Base-by-base conservation (phyloP, 2,329 filamentous ascomycete genomes). In the Cephalotrichum gorgonifer region DNA sequence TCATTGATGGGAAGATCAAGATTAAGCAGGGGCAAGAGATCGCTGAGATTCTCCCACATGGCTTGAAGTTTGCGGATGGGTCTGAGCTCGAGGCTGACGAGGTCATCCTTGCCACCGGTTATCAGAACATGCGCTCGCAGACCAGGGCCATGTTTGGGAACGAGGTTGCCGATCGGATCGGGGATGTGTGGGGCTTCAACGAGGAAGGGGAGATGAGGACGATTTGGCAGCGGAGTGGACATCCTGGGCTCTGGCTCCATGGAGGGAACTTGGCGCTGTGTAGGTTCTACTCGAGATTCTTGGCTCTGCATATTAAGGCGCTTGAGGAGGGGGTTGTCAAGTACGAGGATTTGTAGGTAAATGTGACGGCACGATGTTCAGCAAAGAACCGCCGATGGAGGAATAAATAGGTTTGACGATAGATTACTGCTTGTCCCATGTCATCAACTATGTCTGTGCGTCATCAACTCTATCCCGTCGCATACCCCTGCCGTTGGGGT, bases 71-170 rank as follows among this genome's bases (percentile, higher is more conserved):
- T 3, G 68, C 68, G 0, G 80, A 85, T 51, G 80, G 79, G 0
- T 62, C 64, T 0, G 70, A 72, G 54, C 59, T 85, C 0, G 70
- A 76, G 17, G 79, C 80, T 0, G 81, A 85, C 53, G 72, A 83
- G 53, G 73, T 86, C 8, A 71, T 86, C 0, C 69, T 83, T 39
- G 79, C 79, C 0, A 83, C 79, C 0, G 79, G 78, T 0, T 86
- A 83, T 55, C 74, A 81, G 52, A 85, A 84, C 57, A 88, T 87
- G 82, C 69, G 72, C 11, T 80, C 76, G 0, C 76, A 76, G 20
- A 77, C 81, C 2, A 65, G 76, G n/a, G 68, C 70, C 28, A 75
- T 84, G 20, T 71, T 87, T 48, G 84, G 83, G 0, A 72, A 81
- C 27, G 69, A 73, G 17, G 67, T 86, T 9, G 81, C 78, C 0